Evolutionary conservation across 225 moss, liverwort and hornwort genomes (phyloP).

Genomic region (Rhytidiadelphus loreus): DNA sequence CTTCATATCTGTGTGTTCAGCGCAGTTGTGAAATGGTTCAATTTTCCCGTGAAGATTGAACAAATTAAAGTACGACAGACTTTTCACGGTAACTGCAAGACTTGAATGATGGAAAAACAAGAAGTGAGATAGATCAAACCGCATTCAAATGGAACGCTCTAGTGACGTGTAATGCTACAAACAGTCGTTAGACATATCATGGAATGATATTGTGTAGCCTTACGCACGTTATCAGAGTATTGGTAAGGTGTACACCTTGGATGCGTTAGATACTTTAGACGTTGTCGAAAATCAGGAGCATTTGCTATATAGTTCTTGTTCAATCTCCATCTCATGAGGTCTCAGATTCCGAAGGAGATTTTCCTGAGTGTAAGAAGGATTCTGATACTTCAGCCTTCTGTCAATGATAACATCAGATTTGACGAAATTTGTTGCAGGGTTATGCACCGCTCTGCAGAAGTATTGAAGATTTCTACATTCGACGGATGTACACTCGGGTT

Average conservation of each 20-base stretch:
- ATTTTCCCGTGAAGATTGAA: not conserved
- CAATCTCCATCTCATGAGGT: not conserved
- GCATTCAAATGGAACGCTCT: not conserved
- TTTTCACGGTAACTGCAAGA: not conserved
- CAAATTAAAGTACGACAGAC: not conserved
- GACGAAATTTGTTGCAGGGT: constrained; percentile 25
- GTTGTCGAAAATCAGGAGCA: not conserved
- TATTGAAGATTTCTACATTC: constrained; percentile 73
- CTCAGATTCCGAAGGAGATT: not conserved
- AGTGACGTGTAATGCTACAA: not conserved
- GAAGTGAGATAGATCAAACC: not conserved
- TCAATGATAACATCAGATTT: not conserved
- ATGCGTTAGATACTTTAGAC: not conserved
- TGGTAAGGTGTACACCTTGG: not conserved
- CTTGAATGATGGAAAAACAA: not conserved
- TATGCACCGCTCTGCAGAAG: constrained; percentile 85
- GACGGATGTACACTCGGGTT: constrained; percentile 68
- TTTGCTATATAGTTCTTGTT: not conserved
- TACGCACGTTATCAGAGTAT: not conserved
- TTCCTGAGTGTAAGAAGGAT: not conserved
- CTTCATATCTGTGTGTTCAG: not conserved
- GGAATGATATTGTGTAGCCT: not conserved
- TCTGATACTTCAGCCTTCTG: not conserved
- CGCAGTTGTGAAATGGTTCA: not conserved
- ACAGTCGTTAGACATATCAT: too few species aligned